These are phyloP conservation scores for Cucurbita ficifolia DNA, from an alignment of 306 rosid genomes.

Conservation along the genomic window DNA sequence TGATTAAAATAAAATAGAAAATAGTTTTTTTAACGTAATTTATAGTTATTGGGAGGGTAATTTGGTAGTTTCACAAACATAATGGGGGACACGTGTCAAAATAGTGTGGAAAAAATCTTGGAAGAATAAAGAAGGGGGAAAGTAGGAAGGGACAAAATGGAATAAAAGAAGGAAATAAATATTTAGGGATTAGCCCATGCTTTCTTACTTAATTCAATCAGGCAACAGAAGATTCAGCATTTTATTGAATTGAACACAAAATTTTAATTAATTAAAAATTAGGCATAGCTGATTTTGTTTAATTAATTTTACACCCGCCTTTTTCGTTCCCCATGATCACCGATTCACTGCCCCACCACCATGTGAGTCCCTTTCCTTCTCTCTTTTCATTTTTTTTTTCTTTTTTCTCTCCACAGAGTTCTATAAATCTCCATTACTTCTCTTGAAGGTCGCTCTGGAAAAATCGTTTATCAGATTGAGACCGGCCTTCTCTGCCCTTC, in stretches of 20 bases:
- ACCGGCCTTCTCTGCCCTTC: not conserved
- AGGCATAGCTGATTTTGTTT: not conserved
- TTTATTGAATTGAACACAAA: not conserved
- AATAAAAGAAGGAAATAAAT: not conserved
- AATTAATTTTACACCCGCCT: slow-evolving; percentile 33
- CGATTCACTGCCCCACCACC: slow-evolving; percentile 21
- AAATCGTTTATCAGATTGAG: not conserved
- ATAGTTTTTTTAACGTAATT: no score
- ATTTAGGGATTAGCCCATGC: slow-evolving; percentile 3
- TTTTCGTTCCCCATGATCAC: slow-evolving; percentile 17
- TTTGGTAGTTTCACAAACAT: not conserved
- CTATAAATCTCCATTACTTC: slow-evolving; percentile 2
- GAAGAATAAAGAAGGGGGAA: not conserved
- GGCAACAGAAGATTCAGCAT: not conserved
- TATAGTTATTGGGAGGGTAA: not conserved
- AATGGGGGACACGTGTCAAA: not conserved
- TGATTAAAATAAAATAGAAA: no score
- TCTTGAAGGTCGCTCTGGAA: not conserved
- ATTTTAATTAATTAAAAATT: not conserved
- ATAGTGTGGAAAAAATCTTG: not conserved
- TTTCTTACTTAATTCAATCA: not conserved
- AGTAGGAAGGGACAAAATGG: not conserved
- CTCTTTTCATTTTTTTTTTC: not conserved
- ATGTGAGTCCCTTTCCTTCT: slow-evolving; percentile 28
- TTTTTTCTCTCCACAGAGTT: not conserved